A percentile compares a stretch with the other conserved stretches of the same genome.
Evolutionary conservation across 73 alveolate genomes (phyloP).

Genomic region (Effrenium voratum): DNA sequence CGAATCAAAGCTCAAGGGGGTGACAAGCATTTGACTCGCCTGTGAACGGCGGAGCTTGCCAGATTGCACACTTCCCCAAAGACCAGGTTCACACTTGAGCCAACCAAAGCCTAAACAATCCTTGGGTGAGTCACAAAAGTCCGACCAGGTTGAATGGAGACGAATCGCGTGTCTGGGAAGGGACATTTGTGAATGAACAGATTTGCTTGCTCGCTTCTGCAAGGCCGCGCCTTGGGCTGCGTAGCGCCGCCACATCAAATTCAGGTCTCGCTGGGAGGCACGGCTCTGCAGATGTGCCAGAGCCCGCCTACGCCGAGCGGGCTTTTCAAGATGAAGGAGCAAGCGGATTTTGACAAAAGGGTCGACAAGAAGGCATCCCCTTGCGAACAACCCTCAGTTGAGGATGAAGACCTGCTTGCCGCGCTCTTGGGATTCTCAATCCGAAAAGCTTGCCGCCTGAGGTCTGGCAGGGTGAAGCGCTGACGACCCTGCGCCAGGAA

Average conservation of each 20-base stretch:
- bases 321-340: background rate
- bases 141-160: too few relatives aligned
- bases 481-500: conserved; percentile 79
- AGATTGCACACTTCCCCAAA: too few relatives aligned
- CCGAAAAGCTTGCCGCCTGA: conserved; percentile 2
- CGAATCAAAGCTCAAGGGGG: too few relatives aligned
- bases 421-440: background rate
- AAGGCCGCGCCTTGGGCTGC: conserved; percentile 31
- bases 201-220: too few relatives aligned
- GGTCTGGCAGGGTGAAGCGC: conserved; percentile 85
- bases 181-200: too few relatives aligned
- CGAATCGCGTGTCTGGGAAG: too few relatives aligned
- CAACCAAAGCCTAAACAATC: too few relatives aligned
- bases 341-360: background rate
- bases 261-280: conserved; percentile 3
- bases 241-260: conserved; percentile 60
- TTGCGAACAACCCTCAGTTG: background rate
- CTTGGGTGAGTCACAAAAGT: too few relatives aligned
- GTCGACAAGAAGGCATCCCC: background rate
- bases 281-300: conserved; percentile 51
- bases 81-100: too few relatives aligned
- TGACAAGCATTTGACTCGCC: too few relatives aligned
- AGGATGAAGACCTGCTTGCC: background rate
- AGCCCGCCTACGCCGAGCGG: conserved; percentile 51
- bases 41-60: too few relatives aligned